These are phyloP conservation scores for Globisporangium cystogenes DNA, from an alignment of 352 stramenopile genomes.

Conservation along the genomic window DNA sequence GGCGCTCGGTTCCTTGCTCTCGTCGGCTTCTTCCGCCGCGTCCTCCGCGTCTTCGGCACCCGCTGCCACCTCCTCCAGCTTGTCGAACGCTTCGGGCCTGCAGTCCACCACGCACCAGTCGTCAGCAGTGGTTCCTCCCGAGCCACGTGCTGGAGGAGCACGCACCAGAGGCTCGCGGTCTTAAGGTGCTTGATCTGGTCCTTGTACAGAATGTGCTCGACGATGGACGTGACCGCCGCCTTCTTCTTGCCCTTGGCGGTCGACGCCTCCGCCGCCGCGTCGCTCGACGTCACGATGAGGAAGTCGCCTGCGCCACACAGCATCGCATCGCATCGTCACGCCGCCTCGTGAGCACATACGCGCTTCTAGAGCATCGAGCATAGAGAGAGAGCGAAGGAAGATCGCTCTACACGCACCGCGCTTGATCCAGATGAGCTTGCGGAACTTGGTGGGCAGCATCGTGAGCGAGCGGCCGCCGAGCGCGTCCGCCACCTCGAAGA, in stretches of 20 bases:
- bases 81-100: conserved; percentile 58
- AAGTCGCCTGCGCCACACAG: conserved; percentile 78
- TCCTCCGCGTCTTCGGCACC: conserved; percentile 17
- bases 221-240: conserved; percentile 85
- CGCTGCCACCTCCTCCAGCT: conserved; percentile 10
- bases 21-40: neutral
- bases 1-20: conserved; percentile 5
- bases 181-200: conserved; percentile 98
- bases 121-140: neutral
- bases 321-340: no score
- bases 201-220: conserved; percentile 98
- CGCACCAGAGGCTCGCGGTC: conserved; percentile 87
- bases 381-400: no score
- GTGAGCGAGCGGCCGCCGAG: conserved; percentile 74
- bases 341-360: neutral
- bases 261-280: conserved; percentile 61
- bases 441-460: conserved; percentile 97
- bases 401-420: conserved; percentile 61
- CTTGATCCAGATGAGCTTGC: conserved; percentile 99
- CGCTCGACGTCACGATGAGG: conserved; percentile 90
- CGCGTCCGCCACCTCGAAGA: conserved; percentile 91
- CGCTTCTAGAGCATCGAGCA: no score
- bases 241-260: conserved; percentile 85
- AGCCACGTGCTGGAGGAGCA: neutral
- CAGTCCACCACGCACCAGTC: neutral